Evolutionary conservation across 192 early-diverging fungal species (phyloP).

Genomic region (Mortierella alpina): DNA sequence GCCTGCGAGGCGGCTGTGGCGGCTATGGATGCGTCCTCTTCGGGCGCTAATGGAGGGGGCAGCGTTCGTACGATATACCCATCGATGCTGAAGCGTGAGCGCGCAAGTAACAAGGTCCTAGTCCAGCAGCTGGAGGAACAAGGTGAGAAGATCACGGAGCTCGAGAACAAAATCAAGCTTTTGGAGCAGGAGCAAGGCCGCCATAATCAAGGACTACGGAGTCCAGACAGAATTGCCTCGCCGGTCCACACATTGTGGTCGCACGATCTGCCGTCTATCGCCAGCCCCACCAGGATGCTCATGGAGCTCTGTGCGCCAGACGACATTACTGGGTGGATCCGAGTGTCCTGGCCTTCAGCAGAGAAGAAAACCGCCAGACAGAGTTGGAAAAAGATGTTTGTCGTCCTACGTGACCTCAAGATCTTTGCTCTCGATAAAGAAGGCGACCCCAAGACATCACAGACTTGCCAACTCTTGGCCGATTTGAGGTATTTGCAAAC

Average conservation of each 20-base stretch:
- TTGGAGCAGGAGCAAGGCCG: constrained; percentile 46
- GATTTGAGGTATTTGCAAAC: constrained; percentile 31
- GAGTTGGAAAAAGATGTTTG: constrained; percentile 49
- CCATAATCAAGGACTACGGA: constrained; percentile 19
- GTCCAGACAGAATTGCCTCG: constrained; percentile 36
- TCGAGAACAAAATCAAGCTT: constrained; percentile 38
- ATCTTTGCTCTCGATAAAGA: constrained; percentile 48
- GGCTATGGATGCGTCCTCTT: constrained; percentile 32
- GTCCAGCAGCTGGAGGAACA: constrained; percentile 49
- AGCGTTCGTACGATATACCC: constrained; percentile 48
- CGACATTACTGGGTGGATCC: constrained; percentile 48
- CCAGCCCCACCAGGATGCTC: constrained; percentile 42
- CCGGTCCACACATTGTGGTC: constrained; percentile 31
- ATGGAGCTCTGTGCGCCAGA: constrained; percentile 41
- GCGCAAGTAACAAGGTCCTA: constrained; percentile 50
- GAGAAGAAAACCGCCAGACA: constrained; percentile 41
- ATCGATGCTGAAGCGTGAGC: constrained; percentile 47
- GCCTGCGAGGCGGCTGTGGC: constrained; percentile 39
- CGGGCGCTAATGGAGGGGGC: constrained; percentile 16
- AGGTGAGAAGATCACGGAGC: constrained; percentile 50
- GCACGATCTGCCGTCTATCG: constrained; percentile 2
- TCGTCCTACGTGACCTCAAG: constrained; percentile 38
- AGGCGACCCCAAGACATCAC: constrained; percentile 25
- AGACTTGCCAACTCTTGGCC: constrained; percentile 25
- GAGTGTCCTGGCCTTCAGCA: constrained; percentile 35